phyloP scores from a whole-genome alignment of 2,329 filamentous ascomycete genomes.

The Colletotrichum caudatum region DNA sequence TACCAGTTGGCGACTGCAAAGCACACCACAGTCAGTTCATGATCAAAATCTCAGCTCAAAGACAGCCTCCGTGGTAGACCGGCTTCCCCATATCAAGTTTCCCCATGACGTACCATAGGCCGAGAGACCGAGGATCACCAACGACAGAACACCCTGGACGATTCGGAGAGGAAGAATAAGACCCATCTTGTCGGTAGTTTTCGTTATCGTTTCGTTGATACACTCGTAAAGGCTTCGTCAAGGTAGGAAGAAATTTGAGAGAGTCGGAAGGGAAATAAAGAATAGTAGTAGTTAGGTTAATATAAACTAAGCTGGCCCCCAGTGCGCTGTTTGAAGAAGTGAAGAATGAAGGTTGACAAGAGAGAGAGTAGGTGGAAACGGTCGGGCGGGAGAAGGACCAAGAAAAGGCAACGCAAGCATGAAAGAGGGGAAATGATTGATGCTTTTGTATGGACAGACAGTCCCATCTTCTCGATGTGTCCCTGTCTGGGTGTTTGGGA shows the following conservation, averaged over 20 bases:
- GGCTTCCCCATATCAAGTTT: neutral
- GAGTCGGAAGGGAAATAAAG: slow-evolving; percentile 19
- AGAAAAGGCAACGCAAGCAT: slow-evolving; percentile 39
- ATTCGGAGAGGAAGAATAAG: slow-evolving; percentile 59
- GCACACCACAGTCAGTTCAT: slow-evolving; percentile 38
- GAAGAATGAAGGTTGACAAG: slow-evolving; percentile 21
- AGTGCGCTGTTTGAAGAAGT: slow-evolving; percentile 40
- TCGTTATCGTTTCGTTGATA: slow-evolving; percentile 36
- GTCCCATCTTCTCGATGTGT: slow-evolving; percentile 28
- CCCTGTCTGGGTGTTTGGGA: slow-evolving; percentile 36
- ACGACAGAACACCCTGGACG: slow-evolving; percentile 59
- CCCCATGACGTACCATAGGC: slow-evolving; percentile 59
- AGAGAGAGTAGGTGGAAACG: slow-evolving; percentile 17
- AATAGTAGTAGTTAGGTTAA: slow-evolving; percentile 29
- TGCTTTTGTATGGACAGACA: slow-evolving; percentile 40
- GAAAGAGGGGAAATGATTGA: slow-evolving; percentile 38
- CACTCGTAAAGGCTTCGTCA: slow-evolving; percentile 15
- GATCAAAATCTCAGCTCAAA: neutral
- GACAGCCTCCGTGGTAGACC: neutral
- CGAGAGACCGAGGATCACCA: slow-evolving; percentile 62
- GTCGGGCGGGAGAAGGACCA: slow-evolving; percentile 29
- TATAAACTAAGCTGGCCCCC: slow-evolving; percentile 39
- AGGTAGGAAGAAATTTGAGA: neutral
- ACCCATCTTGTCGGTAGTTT: slow-evolving; percentile 52
- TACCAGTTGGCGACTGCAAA: slow-evolving; percentile 70